phyloP scores from a whole-genome alignment of 257 asterid species.

The Solanum sitiens region DNA sequence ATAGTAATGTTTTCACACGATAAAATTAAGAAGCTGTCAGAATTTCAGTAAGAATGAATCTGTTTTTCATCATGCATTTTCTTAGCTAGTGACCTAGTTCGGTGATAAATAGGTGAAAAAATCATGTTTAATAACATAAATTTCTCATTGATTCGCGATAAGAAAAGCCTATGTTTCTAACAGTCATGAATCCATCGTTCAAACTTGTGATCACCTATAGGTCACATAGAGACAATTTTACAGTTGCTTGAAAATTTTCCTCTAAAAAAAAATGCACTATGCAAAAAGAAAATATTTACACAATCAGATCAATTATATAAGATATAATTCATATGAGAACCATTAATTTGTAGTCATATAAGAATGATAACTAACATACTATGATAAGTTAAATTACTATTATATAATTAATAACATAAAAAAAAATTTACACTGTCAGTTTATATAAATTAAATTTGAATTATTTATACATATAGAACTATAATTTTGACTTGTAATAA shows the following conservation, averaged over 20 bases:
- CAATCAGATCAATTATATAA: not conserved
- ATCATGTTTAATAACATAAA: fast-evolving
- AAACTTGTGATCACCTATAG: not conserved
- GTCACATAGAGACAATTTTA: fast-evolving
- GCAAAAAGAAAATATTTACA: not conserved
- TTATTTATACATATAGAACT: not conserved
- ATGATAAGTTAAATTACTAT: not conserved
- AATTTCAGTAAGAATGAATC: too few species aligned
- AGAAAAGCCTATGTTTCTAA: not conserved
- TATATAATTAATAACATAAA: too few species aligned
- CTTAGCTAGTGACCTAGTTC: too few species aligned
- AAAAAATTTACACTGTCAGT: fast-evolving
- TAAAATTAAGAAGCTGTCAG: too few species aligned
- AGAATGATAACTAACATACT: not conserved
- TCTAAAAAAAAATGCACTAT: fast-evolving
- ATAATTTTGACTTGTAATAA: not conserved
- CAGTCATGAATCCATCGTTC: too few species aligned
- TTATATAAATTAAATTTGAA: not conserved
- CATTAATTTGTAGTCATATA: not conserved
- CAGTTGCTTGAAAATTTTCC: too few species aligned
- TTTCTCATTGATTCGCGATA: too few species aligned
- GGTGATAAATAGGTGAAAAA: too few species aligned
- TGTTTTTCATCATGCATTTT: not conserved
- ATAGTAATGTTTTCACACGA: fast-evolving
- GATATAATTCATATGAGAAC: not conserved